Percentiles rank a stretch among this genome's conserved stretches.
phyloP scores from a whole-genome alignment of 2,329 filamentous ascomycete genomes.

The Xylariales sp. region DNA sequence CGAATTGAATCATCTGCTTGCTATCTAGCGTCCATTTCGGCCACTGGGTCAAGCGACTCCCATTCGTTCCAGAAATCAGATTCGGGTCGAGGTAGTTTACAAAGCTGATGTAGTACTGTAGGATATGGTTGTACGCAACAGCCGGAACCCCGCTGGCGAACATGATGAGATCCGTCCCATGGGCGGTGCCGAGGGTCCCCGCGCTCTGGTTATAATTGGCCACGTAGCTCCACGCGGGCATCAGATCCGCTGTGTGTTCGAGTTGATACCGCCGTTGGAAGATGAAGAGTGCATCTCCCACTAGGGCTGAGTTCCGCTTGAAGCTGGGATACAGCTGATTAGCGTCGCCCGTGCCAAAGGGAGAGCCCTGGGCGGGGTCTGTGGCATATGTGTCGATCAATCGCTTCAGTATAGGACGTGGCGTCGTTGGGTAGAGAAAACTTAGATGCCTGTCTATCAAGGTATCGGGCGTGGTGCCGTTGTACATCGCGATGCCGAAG shows the following conservation, averaged over 20 bases:
- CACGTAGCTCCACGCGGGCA: conserved; percentile 57
- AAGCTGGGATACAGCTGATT: conserved; percentile 62
- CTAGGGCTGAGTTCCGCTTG: conserved; percentile 58
- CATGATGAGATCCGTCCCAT: conserved; percentile 28
- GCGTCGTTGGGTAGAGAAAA: conserved; percentile 45
- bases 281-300: conserved; percentile 61
- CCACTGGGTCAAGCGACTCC: too few species aligned
- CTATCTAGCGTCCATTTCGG: too few species aligned
- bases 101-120: too few species aligned
- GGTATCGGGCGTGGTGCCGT: conserved; percentile 50
- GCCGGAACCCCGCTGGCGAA: too few species aligned
- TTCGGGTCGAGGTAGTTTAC: too few species aligned
- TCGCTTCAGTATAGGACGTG: conserved; percentile 38
- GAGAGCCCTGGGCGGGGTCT: conserved; percentile 41
- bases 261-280: conserved; percentile 40
- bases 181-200: conserved; percentile 60
- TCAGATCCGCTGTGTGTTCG: not conserved
- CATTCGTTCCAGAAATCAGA: too few species aligned
- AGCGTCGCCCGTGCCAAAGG: conserved; percentile 51
- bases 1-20: too few species aligned
- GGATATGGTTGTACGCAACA: too few species aligned
- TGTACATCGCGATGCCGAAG: conserved; percentile 54
- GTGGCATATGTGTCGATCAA: conserved; percentile 52
- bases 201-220: conserved; percentile 54
- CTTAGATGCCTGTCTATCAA: conserved; percentile 49